phyloP scores from a whole-genome alignment of 2,329 filamentous ascomycete species.

The Pseudocercospora vitis region DNA sequence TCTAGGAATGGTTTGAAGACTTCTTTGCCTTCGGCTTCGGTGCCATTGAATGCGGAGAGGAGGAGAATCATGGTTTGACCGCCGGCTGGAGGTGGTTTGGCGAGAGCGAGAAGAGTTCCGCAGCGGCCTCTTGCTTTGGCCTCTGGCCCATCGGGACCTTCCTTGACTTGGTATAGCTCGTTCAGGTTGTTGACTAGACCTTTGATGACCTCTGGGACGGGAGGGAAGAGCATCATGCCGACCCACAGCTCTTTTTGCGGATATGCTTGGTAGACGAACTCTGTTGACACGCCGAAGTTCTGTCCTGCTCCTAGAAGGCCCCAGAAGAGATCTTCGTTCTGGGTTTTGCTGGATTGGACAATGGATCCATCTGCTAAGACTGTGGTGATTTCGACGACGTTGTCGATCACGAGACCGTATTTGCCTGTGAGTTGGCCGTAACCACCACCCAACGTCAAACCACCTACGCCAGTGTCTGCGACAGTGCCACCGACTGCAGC shows the following conservation, averaged over 20 bases:
- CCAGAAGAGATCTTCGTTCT: constrained; percentile 54
- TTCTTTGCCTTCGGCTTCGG: constrained; percentile 26
- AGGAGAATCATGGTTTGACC: constrained; percentile 29
- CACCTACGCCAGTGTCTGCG: constrained; percentile 63
- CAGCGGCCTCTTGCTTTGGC: constrained; percentile 24
- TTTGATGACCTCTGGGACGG: constrained; percentile 21
- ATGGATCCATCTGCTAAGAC: constrained; percentile 46
- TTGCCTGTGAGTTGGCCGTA: constrained; percentile 51
- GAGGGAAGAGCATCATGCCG: constrained; percentile 41
- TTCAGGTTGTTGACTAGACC: constrained; percentile 27
- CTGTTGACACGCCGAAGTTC: constrained; percentile 49
- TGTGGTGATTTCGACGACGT: constrained; percentile 44
- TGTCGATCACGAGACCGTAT: constrained; percentile 57
- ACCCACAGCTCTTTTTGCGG: constrained; percentile 38
- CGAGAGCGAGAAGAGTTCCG: constrained; percentile 24
- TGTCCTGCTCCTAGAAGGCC: constrained; percentile 48
- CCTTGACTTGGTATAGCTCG: constrained; percentile 26
- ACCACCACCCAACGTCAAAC: constrained; percentile 51
- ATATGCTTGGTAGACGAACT: constrained; percentile 45
- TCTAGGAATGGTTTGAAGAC: constrained; percentile 28
- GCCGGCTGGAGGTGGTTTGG: constrained; percentile 28
- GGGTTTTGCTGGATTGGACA: constrained; percentile 41
- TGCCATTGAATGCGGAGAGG: constrained; percentile 19
- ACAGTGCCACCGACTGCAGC: constrained; percentile 64
- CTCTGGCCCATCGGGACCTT: constrained; percentile 16